Percentiles rank a stretch among this genome's conserved stretches.
phyloP scores from a whole-genome alignment of 78 protist species.

The Dictyostelium intermedium region DNA sequence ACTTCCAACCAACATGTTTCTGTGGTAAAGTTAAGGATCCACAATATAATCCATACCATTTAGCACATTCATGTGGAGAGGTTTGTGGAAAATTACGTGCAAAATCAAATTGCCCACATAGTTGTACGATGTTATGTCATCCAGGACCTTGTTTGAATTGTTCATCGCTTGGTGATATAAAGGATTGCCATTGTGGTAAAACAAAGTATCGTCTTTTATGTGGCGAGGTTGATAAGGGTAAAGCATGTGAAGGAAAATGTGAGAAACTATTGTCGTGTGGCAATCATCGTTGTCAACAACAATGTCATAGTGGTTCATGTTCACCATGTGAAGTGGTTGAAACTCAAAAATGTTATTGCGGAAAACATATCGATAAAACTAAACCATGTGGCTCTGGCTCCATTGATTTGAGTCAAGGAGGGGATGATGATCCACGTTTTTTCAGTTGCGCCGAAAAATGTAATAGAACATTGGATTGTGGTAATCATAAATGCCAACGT shows the following conservation, averaged over 20 bases:
- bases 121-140: slow-evolving; percentile 75
- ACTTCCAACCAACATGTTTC: slow-evolving; percentile 24
- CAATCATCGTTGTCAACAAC: slow-evolving; percentile 41
- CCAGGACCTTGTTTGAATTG: slow-evolving; percentile 87
- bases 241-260: slow-evolving; percentile 42
- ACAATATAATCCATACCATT: slow-evolving; percentile 24
- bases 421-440: slow-evolving; percentile 21
- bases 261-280: slow-evolving; percentile 61
- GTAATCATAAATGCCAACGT: slow-evolving; percentile 32
- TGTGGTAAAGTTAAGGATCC: slow-evolving; percentile 74
- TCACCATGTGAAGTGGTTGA: slow-evolving; percentile 57
- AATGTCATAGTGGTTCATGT: slow-evolving; percentile 80
- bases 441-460: slow-evolving; percentile 41
- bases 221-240: slow-evolving; percentile 68
- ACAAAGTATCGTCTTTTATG: slow-evolving; percentile 52
- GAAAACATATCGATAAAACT: neutral
- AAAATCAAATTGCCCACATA: slow-evolving; percentile 79
- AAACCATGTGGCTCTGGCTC: slow-evolving; percentile 65
- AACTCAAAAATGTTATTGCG: slow-evolving; percentile 78
- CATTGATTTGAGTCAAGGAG: neutral
- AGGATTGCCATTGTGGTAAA: slow-evolving; percentile 59
- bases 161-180: slow-evolving; percentile 41
- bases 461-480: slow-evolving; percentile 30
- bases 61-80: slow-evolving; percentile 80
- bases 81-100: slow-evolving; percentile 72